Conservation (phyloP, 1,139 yeast genomes). For the Candida sp. region DNA sequence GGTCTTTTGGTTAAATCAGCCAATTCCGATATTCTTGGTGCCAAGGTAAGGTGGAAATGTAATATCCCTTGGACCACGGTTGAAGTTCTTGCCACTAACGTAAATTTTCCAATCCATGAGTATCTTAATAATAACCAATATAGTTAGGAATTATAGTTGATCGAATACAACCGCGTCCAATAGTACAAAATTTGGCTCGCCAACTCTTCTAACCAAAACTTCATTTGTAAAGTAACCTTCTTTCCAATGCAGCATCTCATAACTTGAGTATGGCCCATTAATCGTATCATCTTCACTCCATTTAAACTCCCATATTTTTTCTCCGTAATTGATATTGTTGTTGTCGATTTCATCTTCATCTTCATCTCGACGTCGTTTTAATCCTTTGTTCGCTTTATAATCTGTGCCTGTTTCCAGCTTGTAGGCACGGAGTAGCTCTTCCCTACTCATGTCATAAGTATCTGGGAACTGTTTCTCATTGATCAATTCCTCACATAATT, state of each 20-base stretch:
- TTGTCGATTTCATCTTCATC: conserved; percentile 8
- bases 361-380: conserved; percentile 15
- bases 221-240: conserved; percentile 50
- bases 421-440: conserved; percentile 55
- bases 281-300: conserved; percentile 51
- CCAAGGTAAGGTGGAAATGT: conserved; percentile 63
- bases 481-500: conserved; percentile 43
- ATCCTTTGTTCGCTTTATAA: conserved; percentile 16
- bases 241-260: conserved; percentile 62
- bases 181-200: conserved; percentile 23
- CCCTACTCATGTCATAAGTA: conserved; percentile 55
- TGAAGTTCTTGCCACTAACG: conserved; percentile 46
- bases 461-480: conserved; percentile 35
- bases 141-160: conserved; percentile 2
- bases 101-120: conserved; percentile 52
- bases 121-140: conserved; percentile 33
- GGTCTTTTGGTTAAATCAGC: conserved; percentile 50
- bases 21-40: conserved; percentile 55
- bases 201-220: conserved; percentile 41
- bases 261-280: conserved; percentile 58
- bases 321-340: conserved; percentile 21
- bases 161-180: conserved; percentile 21
- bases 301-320: conserved; percentile 55
- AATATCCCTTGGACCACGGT: conserved; percentile 55
- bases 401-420: conserved; percentile 48